Evolutionary conservation across 1,284 basidiomycete species (phyloP), one percentile per base, ranked within the genome.

Genomic region (Cryptococcus wingfieldii): DNA sequence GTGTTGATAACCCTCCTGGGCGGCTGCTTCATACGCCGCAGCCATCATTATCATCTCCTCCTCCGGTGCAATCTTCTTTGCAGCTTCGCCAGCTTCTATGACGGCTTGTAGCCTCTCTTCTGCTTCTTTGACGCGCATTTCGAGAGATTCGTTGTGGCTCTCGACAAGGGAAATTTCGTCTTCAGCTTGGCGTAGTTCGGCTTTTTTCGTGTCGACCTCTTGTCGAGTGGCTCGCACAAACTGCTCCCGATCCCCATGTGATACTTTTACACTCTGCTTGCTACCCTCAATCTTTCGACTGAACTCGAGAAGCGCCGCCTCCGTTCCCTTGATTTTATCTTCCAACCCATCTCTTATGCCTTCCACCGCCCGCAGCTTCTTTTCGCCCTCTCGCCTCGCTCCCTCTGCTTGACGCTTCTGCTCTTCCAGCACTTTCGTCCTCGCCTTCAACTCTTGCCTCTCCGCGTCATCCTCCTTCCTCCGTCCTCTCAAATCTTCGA

Each of bases 351-450:
- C 86, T 44, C 86, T 83, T 57, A 83, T 79, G 46, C 75, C 79
- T 70, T 87, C 85, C 4, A 85, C 85, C 16, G 82, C 80, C 65
- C 86, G 88, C 55, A 95, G 80, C 62, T 86, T 86, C 79, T 90
- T 91, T 76, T 97, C 94, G 2, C 87, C 89, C 41, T 97, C 92
- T 47, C 86, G 82, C 69, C 85, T 87, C 51, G 80, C 77, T 50
- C 82, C 80, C 73, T 97, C 94, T 5, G 92, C 89, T 47, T 80
- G 79, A 41, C 94, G 85, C 76, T 89, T 90, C 56, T 85, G 81
- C 68, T 98, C 94, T 66, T 98, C 94, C 7, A 96, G 80, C 0
- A 80, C 76, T 75, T 94, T 94, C 51, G 88, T 89, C 51, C 86
- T 84, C 19, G 83, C 74, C 72, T 92, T 94, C 54, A 90, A 79